phyloP scores from a whole-genome alignment of 352 stramenopile species.

The Globisporangium rhizosaccharum region DNA sequence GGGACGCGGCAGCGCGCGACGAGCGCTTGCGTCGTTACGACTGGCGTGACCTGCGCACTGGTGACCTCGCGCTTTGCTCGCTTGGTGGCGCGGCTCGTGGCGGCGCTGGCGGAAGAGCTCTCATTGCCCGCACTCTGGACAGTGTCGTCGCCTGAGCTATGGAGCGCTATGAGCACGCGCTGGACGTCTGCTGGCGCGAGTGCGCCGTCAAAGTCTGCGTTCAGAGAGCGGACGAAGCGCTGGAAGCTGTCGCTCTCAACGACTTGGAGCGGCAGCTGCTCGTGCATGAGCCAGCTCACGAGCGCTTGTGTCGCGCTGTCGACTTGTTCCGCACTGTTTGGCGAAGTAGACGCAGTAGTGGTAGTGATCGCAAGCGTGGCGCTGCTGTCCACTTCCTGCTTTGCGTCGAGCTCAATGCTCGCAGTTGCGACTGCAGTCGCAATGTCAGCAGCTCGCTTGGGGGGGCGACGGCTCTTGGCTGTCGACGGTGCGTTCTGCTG shows the following conservation, averaged over 20 bases:
- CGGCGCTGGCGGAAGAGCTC: background rate
- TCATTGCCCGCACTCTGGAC: background rate
- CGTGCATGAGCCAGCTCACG: slow-evolving; percentile 34
- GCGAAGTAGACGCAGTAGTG: background rate
- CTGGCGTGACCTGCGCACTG: background rate
- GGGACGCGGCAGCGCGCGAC: slow-evolving; percentile 22
- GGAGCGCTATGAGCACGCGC: slow-evolving; percentile 18
- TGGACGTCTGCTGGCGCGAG: slow-evolving; percentile 24
- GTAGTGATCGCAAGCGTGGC: background rate
- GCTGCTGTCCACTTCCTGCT: background rate
- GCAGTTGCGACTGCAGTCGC: background rate
- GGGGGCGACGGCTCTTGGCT: background rate
- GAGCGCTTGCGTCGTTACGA: slow-evolving; percentile 25
- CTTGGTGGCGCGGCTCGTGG: background rate
- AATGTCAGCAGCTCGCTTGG: too few species aligned
- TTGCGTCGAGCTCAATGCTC: background rate
- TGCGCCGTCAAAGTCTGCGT: slow-evolving; percentile 22
- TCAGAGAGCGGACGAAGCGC: slow-evolving; percentile 30
- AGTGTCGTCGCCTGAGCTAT: background rate
- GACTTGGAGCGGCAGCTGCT: slow-evolving; percentile 36
- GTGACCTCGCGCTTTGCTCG: background rate
- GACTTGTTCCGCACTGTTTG: slow-evolving; percentile 1
- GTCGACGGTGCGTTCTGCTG: background rate
- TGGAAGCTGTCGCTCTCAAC: slow-evolving; percentile 34
- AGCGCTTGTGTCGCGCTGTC: slow-evolving; percentile 20